These are phyloP conservation scores for Yamadazyma philogaea DNA, from an alignment of 805 yeast species.

Conservation along the genomic window DNA sequence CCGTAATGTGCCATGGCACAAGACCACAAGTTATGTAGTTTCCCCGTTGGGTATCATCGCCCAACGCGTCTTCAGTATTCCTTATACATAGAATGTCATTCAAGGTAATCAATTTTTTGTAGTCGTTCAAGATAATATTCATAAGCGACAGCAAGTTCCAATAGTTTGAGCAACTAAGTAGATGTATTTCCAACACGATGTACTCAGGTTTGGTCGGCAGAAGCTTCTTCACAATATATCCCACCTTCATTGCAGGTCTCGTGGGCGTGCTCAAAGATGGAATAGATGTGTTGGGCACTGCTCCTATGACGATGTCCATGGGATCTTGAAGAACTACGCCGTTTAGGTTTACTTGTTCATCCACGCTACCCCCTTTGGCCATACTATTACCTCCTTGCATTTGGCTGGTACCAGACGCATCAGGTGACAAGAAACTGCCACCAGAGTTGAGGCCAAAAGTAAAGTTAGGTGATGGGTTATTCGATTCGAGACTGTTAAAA, in stretches of 20 bases:
- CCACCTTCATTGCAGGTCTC: slow-evolving; percentile 67
- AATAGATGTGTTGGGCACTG: slow-evolving; percentile 56
- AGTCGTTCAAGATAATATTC: slow-evolving; percentile 56
- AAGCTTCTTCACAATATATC: slow-evolving; percentile 53
- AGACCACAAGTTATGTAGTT: slow-evolving; percentile 26
- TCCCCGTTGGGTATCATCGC: slow-evolving; percentile 2
- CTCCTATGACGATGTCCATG: slow-evolving; percentile 51
- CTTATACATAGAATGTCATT: slow-evolving; percentile 37
- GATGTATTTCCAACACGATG: slow-evolving; percentile 56
- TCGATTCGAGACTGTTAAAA: slow-evolving; percentile 16
- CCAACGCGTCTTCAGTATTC: slow-evolving; percentile 15
- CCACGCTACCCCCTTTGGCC: not conserved
- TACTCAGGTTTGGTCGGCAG: slow-evolving; percentile 13
- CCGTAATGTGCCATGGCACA: slow-evolving; percentile 71
- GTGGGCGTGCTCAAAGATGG: slow-evolving; percentile 71
- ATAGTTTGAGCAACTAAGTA: slow-evolving; percentile 70
- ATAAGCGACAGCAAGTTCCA: slow-evolving; percentile 55
- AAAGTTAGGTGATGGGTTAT: slow-evolving; percentile 27
- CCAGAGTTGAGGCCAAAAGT: slow-evolving; percentile 27
- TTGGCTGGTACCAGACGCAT: slow-evolving; percentile 1
- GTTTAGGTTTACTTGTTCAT: slow-evolving; percentile 1
- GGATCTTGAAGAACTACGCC: slow-evolving; percentile 44
- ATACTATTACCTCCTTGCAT: not conserved
- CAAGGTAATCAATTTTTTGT: slow-evolving; percentile 51
- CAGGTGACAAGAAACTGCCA: slow-evolving; percentile 32